Evolutionary conservation across 2,329 filamentous ascomycete genomes (phyloP).

Genomic region (Sporothrix luriei): DNA sequence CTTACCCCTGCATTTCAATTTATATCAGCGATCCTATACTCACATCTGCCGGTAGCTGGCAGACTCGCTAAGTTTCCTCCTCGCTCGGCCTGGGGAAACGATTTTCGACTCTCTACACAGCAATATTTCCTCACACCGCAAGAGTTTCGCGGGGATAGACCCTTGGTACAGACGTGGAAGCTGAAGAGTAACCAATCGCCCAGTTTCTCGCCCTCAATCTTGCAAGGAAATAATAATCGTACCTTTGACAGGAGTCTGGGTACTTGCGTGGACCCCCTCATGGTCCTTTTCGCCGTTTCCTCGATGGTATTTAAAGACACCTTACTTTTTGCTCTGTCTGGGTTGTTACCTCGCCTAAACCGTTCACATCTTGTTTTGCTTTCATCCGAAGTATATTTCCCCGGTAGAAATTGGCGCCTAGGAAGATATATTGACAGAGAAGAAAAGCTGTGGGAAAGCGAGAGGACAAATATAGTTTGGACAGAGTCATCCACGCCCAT

Average conservation of each 20-base stretch:
- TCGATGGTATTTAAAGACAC: not conserved
- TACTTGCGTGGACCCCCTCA: not conserved
- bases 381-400: slow-evolving; percentile 7
- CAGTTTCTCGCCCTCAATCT: not conserved
- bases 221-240: not conserved
- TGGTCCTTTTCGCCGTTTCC: not conserved
- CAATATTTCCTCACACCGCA: too few species aligned
- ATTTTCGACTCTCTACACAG: not conserved
- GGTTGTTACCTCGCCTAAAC: not conserved
- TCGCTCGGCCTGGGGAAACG: not conserved
- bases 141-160: too few species aligned
- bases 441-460: too few species aligned
- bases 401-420: slow-evolving; percentile 23
- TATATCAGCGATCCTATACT: not conserved
- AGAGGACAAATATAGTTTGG: not conserved
- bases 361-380: slow-evolving; percentile 9
- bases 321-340: not conserved
- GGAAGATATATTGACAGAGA: not conserved
- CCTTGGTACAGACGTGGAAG: not conserved
- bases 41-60: not conserved
- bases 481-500: not conserved
- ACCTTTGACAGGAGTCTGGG: not conserved
- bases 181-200: not conserved
- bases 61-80: slow-evolving; percentile 1
- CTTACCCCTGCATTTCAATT: not conserved